Conservation (phyloP, 164 flowering plant species). For the Malania oleifera region DNA sequence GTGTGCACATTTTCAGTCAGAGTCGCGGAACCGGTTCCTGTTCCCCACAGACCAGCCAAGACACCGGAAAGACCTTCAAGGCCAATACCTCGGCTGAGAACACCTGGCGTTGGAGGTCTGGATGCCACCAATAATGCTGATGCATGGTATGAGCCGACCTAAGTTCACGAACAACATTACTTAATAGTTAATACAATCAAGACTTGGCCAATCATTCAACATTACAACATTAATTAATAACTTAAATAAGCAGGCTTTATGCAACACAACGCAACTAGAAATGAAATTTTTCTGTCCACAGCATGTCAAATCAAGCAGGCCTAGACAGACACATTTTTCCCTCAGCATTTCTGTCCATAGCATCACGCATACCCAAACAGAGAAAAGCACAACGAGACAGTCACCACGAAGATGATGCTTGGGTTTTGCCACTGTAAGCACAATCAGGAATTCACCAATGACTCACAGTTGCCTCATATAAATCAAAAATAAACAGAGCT, state of each 20-base stretch:
- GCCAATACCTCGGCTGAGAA: slow-evolving; percentile 91
- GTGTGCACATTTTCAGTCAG: slow-evolving; percentile 98
- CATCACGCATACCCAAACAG: no score
- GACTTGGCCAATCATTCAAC: neutral
- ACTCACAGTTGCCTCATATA: no score
- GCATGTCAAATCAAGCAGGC: no score
- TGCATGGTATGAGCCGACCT: slow-evolving; percentile 99
- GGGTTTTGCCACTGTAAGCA: no score
- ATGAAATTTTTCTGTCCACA: no score
- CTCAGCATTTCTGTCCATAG: no score
- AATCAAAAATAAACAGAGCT: no score
- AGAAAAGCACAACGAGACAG: no score
- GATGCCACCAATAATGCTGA: slow-evolving; percentile 93
- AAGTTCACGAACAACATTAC: slow-evolving; percentile 14
- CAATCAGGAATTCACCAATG: no score
- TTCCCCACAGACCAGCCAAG: slow-evolving; percentile 98
- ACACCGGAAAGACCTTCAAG: slow-evolving; percentile 87
- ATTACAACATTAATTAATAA: neutral
- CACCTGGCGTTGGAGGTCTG: slow-evolving; percentile 93
- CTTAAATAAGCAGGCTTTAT: neutral
- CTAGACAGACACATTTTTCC: no score
- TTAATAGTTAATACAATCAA: neutral
- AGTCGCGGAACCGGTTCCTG: slow-evolving; percentile 93
- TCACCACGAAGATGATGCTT: no score
- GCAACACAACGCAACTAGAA: no score